Evolutionary conservation across 2,329 filamentous ascomycete genomes (phyloP).

Genomic region (Diaporthe longicolla): DNA sequence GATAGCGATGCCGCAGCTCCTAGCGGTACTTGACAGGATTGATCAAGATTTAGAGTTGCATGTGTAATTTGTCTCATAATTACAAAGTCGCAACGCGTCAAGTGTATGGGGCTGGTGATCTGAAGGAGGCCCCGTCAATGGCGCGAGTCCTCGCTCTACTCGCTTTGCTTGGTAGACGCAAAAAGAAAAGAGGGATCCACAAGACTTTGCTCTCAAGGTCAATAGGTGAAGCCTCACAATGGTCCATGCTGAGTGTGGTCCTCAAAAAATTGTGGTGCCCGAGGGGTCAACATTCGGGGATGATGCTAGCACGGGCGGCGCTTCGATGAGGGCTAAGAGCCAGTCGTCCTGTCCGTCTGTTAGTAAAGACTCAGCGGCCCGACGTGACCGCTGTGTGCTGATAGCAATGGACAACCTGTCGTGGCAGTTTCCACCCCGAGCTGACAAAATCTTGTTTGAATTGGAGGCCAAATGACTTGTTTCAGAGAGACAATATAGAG

Average conservation of each 20-base stretch:
- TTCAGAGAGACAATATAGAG: slow-evolving; percentile 10
- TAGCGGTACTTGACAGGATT: slow-evolving; percentile 1
- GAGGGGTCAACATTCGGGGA: not conserved
- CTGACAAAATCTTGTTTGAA: slow-evolving; percentile 25
- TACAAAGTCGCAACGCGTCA: slow-evolving; percentile 36
- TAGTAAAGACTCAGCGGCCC: not conserved
- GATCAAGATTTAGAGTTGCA: slow-evolving; percentile 34
- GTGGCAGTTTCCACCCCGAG: not conserved
- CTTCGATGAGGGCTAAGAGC: slow-evolving; percentile 25
- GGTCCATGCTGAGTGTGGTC: not conserved
- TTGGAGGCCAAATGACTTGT: slow-evolving; percentile 13
- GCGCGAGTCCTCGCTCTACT: not conserved
- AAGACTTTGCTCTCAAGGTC: not conserved
- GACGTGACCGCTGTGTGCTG: not conserved
- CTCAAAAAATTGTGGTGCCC: not conserved
- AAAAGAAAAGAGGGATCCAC: not conserved
- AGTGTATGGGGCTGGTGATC: slow-evolving; percentile 21
- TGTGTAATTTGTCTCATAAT: slow-evolving; percentile 33
- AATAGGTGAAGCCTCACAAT: not conserved
- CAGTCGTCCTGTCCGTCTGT: slow-evolving; percentile 1
- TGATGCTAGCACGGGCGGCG: slow-evolving; percentile 29
- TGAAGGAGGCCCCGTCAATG: not conserved
- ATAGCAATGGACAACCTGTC: not conserved
- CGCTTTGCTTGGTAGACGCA: not conserved
- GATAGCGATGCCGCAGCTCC: slow-evolving; percentile 21